phyloP scores from a whole-genome alignment of 352 stramenopile species.

The Paralagenidium karlingii region DNA sequence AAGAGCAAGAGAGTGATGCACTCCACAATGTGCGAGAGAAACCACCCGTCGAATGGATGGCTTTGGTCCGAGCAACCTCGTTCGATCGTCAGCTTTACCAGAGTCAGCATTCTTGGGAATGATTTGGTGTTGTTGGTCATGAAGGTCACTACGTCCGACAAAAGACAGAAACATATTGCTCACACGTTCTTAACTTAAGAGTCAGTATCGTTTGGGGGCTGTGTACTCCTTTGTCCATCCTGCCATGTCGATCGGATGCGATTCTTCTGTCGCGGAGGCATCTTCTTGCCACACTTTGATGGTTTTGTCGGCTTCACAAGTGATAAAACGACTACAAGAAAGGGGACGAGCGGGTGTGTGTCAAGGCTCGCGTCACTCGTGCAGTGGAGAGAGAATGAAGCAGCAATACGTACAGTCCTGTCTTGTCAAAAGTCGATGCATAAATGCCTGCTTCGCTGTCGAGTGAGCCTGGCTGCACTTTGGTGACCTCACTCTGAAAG shows the following conservation, averaged over 20 bases:
- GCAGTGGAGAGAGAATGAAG: neutral
- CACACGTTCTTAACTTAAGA: neutral
- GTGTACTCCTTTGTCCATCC: slow-evolving; percentile 93
- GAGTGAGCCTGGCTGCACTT: slow-evolving; percentile 91
- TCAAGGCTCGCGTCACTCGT: neutral
- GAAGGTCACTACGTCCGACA: too few relatives aligned
- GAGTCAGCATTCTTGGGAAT: too few relatives aligned
- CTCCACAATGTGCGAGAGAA: too few relatives aligned
- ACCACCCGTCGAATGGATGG: too few relatives aligned
- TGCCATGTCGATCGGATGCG: slow-evolving; percentile 96
- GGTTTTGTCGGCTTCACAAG: slow-evolving; percentile 98
- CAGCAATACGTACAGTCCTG: slow-evolving; percentile 62
- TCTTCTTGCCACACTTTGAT: slow-evolving; percentile 99
- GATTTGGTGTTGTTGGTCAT: too few relatives aligned
- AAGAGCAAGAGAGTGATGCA: too few relatives aligned
- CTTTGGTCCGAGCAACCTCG: too few relatives aligned
- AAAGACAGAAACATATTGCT: slow-evolving; percentile 1
- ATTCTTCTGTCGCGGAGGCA: slow-evolving; percentile 88
- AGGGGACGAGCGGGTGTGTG: slow-evolving; percentile 4
- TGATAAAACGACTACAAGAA: slow-evolving; percentile 89
- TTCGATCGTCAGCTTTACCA: too few relatives aligned
- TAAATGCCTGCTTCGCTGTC: slow-evolving; percentile 98
- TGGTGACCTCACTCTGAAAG: slow-evolving; percentile 94
- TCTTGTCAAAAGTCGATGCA: slow-evolving; percentile 95
- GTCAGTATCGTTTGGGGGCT: slow-evolving; percentile 65